Conservation (phyloP, 202 grass and related monocot genomes). For the Schoenoplectus tabernaemontani region DNA sequence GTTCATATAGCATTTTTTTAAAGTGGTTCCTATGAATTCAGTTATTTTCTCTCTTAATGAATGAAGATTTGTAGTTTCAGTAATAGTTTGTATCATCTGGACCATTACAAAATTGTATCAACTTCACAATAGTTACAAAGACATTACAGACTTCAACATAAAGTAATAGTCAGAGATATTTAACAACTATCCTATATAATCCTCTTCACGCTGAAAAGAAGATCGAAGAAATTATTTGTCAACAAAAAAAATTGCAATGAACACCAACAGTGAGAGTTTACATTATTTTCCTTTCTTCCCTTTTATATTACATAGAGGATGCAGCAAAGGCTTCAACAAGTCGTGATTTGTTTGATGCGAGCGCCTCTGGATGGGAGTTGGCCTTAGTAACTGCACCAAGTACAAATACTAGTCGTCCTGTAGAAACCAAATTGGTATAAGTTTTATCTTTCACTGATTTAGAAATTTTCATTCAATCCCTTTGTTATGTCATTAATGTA, state of each 20-base stretch:
- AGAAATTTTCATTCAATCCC: background rate
- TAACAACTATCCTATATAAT: background rate
- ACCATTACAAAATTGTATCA: too few species aligned
- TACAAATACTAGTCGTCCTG: slow-evolving; percentile 48
- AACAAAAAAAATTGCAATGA: background rate
- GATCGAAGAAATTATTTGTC: background rate
- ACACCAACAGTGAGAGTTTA: background rate
- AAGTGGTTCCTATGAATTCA: background rate
- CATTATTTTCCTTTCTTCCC: background rate
- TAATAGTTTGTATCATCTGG: too few species aligned
- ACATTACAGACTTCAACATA: too few species aligned
- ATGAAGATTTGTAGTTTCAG: background rate
- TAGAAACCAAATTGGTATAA: slow-evolving; percentile 61
- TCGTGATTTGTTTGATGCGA: slow-evolving; percentile 51
- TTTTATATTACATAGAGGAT: slow-evolving; percentile 42
- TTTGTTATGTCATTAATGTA: background rate
- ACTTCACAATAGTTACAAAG: too few species aligned
- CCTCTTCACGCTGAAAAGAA: background rate
- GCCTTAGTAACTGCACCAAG: slow-evolving; percentile 73
- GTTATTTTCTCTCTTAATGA: background rate
- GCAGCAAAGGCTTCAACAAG: slow-evolving; percentile 36
- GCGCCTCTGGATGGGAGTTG: slow-evolving; percentile 75
- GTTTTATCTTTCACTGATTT: background rate
- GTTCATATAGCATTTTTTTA: background rate
- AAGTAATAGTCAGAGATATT: background rate